These are phyloP conservation scores for Serendipita vermifera DNA, from an alignment of 768 basidiomycete species.

Conservation along the genomic window DNA sequence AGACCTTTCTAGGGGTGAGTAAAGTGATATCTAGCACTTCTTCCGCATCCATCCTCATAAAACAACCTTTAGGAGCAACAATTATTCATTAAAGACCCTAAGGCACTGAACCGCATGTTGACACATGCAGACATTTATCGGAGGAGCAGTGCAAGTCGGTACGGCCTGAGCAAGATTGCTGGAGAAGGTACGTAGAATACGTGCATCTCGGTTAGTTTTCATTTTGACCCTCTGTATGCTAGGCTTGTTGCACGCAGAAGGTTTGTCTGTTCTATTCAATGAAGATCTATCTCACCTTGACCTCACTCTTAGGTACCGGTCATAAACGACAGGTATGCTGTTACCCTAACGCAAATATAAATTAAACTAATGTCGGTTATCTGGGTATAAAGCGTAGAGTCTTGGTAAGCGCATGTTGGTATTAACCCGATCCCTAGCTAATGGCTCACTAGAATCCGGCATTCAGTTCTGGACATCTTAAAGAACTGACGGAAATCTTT, in stretches of 20 bases:
- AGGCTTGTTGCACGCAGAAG: too few relatives aligned
- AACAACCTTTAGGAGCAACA: not conserved
- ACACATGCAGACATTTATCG: not conserved
- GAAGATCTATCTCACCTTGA: too few relatives aligned
- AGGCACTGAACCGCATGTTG: not conserved
- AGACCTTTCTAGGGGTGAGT: not conserved
- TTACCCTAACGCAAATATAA: too few relatives aligned
- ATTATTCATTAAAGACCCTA: not conserved
- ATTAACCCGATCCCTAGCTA: not conserved
- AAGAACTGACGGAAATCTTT: not conserved
- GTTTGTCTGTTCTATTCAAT: too few relatives aligned
- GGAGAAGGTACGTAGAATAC: too few relatives aligned
- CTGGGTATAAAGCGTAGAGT: too few relatives aligned
- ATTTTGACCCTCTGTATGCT: too few relatives aligned
- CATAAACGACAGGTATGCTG: not conserved
- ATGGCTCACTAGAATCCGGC: not conserved
- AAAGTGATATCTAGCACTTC: not conserved
- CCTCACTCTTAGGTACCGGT: not conserved
- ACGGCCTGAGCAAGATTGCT: not conserved
- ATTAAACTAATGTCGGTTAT: too few relatives aligned
- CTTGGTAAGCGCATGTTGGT: too few relatives aligned
- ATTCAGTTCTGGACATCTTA: not conserved
- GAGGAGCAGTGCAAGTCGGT: not conserved
- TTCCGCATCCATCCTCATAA: not conserved
- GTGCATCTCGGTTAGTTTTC: too few relatives aligned